Percentiles rank a stretch among this genome's conserved stretches.
These are phyloP conservation scores for Anthracocystis walkeri DNA, from an alignment of 1,284 basidiomycete species.

Conservation along the genomic window DNA sequence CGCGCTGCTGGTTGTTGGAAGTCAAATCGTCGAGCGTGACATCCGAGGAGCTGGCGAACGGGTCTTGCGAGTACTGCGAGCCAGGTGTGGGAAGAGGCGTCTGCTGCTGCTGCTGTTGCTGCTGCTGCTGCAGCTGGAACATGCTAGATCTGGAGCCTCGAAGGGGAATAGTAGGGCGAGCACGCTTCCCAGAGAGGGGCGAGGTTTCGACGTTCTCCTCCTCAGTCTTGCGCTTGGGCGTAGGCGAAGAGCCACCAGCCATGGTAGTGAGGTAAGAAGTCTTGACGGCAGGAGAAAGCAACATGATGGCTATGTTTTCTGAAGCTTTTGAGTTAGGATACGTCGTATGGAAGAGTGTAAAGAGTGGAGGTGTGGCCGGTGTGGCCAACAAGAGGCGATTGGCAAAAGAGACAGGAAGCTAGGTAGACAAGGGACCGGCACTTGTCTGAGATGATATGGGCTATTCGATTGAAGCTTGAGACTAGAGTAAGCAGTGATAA, in stretches of 20 bases:
- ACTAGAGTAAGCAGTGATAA: background rate
- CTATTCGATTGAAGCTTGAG: background rate
- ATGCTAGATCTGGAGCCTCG: constrained; percentile 35
- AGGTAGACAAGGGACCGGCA: constrained; percentile 10
- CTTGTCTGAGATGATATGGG: background rate
- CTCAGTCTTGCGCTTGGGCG: constrained; percentile 43
- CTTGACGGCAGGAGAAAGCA: constrained; percentile 54
- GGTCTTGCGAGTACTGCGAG: constrained; percentile 16
- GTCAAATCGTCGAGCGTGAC: constrained; percentile 43
- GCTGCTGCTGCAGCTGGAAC: constrained; percentile 20
- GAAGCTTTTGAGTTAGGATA: background rate
- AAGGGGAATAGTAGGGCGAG: constrained; percentile 38
- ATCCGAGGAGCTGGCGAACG: constrained; percentile 45
- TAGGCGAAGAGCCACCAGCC: constrained; percentile 39
- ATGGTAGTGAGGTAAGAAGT: constrained; percentile 52
- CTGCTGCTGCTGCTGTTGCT: constrained; percentile 11
- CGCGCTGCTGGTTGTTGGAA: constrained; percentile 25
- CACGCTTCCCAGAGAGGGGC: constrained; percentile 44
- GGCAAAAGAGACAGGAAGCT: background rate
- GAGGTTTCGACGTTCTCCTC: constrained; percentile 37
- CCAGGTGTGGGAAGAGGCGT: constrained; percentile 7
- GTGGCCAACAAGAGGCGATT: background rate
- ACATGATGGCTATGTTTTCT: constrained; percentile 14
- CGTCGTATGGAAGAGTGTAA: background rate
- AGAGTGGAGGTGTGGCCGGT: background rate